Evolutionary conservation across 495 filamentous ascomycete species (phyloP), one percentile per base, ranked within the genome.

Genomic region (Penicillium argentinense): DNA sequence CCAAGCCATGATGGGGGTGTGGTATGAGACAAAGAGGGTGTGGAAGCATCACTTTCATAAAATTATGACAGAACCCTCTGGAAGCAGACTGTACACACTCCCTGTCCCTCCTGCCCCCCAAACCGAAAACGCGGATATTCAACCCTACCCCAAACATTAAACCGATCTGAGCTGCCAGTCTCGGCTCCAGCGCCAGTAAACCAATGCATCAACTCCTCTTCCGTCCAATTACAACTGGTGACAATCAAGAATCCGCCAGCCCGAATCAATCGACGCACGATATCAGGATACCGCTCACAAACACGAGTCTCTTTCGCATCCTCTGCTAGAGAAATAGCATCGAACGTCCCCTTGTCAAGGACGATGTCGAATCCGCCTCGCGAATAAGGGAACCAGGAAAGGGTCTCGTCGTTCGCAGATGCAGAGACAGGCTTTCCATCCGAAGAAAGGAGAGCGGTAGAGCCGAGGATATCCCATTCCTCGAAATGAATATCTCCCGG

Each of bases 221-320:
- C 89, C 26, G 93, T 96, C 93, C 93, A 98, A 69, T 98, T 98
- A 63, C 93, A 98, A 59, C 88, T 95, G 50, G 93, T 97, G 17
- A 98, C 80, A 24, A 96, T 61, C 56, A 97, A 76, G 30, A 86
- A 72, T 2, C 90, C 90, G 3, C 84, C 85, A 5, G 65, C 66
- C 48, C 78, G 81, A 33, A 97, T 72, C 21, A 96, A 67, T 39
- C 61, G 54, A 24, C 79, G 70, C 16, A 89, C 84, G 18, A 80
- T 76, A 49, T 73, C 71, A 16, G 78, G 75, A 73, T 97, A 98
- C 36, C 75, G 73, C 62, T 96, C 89, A 59, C 76, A 85, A 14
- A 85, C 71, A 34, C 82, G 75, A 8, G 62, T 57, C 12, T 47
- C 62, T 51, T 66, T 63, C 17, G 57, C 57, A 46, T 88, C 87